These are phyloP conservation scores for Penicillium turbatum DNA, from an alignment of 495 filamentous ascomycete species.

Conservation along the genomic window DNA sequence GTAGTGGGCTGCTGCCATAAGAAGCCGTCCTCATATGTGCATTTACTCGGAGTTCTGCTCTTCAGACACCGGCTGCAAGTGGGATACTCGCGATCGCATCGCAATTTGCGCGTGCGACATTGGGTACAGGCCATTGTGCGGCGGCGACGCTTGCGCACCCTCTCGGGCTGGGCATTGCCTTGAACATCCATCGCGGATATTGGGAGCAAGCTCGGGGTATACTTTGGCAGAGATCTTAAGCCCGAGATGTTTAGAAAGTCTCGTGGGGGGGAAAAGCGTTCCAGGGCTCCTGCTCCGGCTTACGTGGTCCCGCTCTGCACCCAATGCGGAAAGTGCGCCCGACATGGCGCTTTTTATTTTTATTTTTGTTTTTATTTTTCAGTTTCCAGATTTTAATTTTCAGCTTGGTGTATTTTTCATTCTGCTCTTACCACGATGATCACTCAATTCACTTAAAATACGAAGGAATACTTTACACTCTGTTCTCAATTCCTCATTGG, in stretches of 20 bases:
- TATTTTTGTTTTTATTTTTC: not conserved
- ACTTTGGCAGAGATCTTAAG: not conserved
- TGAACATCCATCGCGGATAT: slow-evolving; percentile 13
- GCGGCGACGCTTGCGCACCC: slow-evolving; percentile 40
- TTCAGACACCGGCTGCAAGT: slow-evolving; percentile 60
- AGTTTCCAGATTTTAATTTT: not conserved
- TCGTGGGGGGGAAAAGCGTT: not conserved
- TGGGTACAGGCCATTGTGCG: slow-evolving; percentile 44
- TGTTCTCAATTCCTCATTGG: too few species aligned
- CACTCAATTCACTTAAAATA: not conserved
- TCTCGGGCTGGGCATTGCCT: slow-evolving; percentile 15
- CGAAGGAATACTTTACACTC: not conserved
- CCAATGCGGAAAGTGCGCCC: slow-evolving; percentile 17
- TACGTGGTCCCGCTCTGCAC: slow-evolving; percentile 13
- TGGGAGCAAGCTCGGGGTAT: not conserved
- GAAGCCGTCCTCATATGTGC: slow-evolving; percentile 46
- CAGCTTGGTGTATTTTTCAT: not conserved
- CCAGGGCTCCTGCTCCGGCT: not conserved
- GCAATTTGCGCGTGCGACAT: slow-evolving; percentile 65
- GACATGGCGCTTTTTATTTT: not conserved
- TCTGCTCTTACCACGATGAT: not conserved
- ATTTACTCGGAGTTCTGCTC: slow-evolving; percentile 38
- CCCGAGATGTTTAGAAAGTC: slow-evolving; percentile 1
- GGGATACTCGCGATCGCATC: slow-evolving; percentile 64
- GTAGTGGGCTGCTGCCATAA: slow-evolving; percentile 46